Conservation (phyloP, 2,329 filamentous ascomycete species). For the Hymenoscyphus repandus region DNA sequence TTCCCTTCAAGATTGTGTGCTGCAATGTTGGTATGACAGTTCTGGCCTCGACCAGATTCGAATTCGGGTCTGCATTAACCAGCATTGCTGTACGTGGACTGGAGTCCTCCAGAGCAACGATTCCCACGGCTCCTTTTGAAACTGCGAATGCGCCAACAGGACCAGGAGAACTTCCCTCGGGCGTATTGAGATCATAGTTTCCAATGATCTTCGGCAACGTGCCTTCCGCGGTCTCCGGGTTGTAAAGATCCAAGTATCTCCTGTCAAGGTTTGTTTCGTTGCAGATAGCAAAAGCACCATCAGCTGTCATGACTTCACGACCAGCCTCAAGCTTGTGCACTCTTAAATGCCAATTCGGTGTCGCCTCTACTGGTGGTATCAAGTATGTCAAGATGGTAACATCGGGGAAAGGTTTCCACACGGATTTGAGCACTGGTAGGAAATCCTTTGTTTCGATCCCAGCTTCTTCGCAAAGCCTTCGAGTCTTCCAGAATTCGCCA, state of each 20-base stretch:
- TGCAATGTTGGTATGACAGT: constrained; percentile 68
- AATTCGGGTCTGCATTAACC: constrained; percentile 73
- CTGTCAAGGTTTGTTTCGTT: constrained; percentile 46
- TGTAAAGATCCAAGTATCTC: constrained; percentile 46
- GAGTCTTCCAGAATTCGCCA: constrained; percentile 73
- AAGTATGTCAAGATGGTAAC: constrained; percentile 62
- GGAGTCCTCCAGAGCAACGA: constrained; percentile 42
- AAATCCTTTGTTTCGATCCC: constrained; percentile 52
- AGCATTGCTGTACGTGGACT: constrained; percentile 49
- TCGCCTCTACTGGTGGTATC: constrained; percentile 51
- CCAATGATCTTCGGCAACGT: constrained; percentile 52
- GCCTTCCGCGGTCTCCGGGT: constrained; percentile 41
- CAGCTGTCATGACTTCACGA: constrained; percentile 62
- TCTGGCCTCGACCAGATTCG: constrained; percentile 67
- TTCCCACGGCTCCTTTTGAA: constrained; percentile 50
- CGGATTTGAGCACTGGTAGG: constrained; percentile 57
- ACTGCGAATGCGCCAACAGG: constrained; percentile 50
- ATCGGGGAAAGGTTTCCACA: constrained; percentile 67
- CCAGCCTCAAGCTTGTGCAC: constrained; percentile 56
- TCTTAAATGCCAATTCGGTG: constrained; percentile 66
- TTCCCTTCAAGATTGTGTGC: constrained; percentile 51
- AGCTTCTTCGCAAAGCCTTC: constrained; percentile 61
- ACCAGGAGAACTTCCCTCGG: constrained; percentile 48
- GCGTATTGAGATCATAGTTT: constrained; percentile 53
- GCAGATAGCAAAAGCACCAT: constrained; percentile 68